Conservation (phyloP, 75 land plant species). For the Sequoiadendron giganteum region DNA sequence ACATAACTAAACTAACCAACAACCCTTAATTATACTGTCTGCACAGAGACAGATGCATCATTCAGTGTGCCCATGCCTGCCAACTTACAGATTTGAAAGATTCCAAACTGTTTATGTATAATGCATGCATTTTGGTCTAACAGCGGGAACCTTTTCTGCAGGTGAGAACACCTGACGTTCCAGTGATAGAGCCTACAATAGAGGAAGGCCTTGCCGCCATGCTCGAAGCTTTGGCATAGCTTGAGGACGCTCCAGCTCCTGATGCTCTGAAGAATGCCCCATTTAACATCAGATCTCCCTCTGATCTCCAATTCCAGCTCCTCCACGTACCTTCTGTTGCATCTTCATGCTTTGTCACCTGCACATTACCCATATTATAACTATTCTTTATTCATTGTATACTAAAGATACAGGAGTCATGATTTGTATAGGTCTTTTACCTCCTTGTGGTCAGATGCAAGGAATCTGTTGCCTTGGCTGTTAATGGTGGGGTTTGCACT, state of each 20-base stretch:
- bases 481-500: constrained; percentile 86
- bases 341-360: constrained; percentile 48
- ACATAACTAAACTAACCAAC: no score
- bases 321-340: constrained; percentile 19
- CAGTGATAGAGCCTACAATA: constrained; percentile 17
- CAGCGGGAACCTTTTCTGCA: constrained; percentile 19
- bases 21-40: no score
- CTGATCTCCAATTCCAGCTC: constrained; percentile 30
- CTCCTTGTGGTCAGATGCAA: constrained; percentile 75
- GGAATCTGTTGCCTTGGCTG: constrained; percentile 86
- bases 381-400: neutral
- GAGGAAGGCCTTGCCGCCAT: constrained; percentile 25
- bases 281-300: constrained; percentile 49
- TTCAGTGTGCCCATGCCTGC: no score
- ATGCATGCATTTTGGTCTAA: neutral
- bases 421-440: constrained; percentile 20
- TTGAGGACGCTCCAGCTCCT: constrained; percentile 26
- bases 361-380: neutral
- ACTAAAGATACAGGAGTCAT: neutral
- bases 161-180: constrained; percentile 19
- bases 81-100: no score
- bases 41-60: no score
- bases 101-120: no score
- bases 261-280: constrained; percentile 46
- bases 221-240: constrained; percentile 26